phyloP scores from a whole-genome alignment of 2,329 filamentous ascomycete genomes.

The Talaromyces sp. region DNA sequence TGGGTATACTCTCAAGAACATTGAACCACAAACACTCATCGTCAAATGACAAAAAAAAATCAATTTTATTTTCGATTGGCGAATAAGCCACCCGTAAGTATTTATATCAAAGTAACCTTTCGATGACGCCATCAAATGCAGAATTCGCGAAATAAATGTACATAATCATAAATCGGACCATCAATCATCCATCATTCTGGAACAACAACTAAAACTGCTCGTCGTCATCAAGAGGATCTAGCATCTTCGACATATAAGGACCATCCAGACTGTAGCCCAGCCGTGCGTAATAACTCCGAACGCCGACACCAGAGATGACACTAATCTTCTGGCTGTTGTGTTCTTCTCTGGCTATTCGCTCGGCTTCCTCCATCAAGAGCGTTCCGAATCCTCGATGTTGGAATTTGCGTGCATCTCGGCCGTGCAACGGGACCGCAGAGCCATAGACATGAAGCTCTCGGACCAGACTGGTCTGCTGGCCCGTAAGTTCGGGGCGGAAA shows the following conservation, averaged over 20 bases:
- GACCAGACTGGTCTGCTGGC: conserved; percentile 85
- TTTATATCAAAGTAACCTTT: neutral
- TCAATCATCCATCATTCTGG: neutral
- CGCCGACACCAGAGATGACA: conserved; percentile 96
- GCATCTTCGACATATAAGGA: conserved; percentile 62
- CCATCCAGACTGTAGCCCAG: conserved; percentile 92
- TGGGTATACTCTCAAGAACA: too few relatives aligned
- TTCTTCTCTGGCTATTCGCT: conserved; percentile 89
- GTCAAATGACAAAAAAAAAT: neutral
- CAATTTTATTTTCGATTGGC: neutral
- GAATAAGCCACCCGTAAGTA: neutral
- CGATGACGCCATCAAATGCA: conserved; percentile 7
- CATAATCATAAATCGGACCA: neutral
- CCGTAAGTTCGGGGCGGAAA: conserved; percentile 78
- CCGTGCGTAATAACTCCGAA: conserved; percentile 89
- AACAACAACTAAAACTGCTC: neutral
- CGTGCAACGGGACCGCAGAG: conserved; percentile 94
- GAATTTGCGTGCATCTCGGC: conserved; percentile 90
- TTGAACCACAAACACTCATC: too few relatives aligned
- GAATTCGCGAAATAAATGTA: neutral
- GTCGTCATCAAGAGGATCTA: conserved; percentile 32
- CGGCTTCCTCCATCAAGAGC: conserved; percentile 93
- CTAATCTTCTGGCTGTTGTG: conserved; percentile 92
- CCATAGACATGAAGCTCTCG: conserved; percentile 96
- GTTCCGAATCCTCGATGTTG: conserved; percentile 98